Percentiles rank a stretch among this genome's conserved stretches.
These are phyloP conservation scores for Talaromyces sp. DNA, from an alignment of 2,329 filamentous ascomycete genomes.

Conservation along the genomic window DNA sequence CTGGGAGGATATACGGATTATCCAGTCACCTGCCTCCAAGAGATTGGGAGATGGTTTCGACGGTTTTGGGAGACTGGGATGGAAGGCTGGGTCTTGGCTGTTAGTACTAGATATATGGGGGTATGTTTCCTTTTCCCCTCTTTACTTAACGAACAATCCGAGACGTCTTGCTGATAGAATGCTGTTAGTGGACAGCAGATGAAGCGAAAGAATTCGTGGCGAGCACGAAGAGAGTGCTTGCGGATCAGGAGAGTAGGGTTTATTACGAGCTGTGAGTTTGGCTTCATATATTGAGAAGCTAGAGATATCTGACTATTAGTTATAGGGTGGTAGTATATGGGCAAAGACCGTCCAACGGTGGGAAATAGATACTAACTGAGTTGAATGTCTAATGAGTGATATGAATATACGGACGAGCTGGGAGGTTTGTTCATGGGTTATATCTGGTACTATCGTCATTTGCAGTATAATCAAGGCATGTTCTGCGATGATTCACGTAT, in stretches of 20 bases:
- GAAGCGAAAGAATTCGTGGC: slow-evolving; percentile 23
- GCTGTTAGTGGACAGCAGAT: slow-evolving; percentile 25
- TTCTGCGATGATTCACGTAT: too few species aligned
- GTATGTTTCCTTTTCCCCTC: slow-evolving; percentile 15
- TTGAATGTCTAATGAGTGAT: background rate
- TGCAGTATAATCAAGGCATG: background rate
- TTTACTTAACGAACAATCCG: background rate
- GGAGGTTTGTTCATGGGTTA: background rate
- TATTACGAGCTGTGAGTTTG: slow-evolving; percentile 22
- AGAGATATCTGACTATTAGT: background rate
- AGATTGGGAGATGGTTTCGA: slow-evolving; percentile 22
- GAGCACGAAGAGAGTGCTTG: slow-evolving; percentile 18
- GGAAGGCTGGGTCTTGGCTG: slow-evolving; percentile 26
- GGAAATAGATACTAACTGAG: background rate
- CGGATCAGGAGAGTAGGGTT: slow-evolving; percentile 17
- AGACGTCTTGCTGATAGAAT: background rate
- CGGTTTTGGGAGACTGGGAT: slow-evolving; percentile 25
- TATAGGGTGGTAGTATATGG: slow-evolving; percentile 14
- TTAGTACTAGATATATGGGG: slow-evolving; percentile 24
- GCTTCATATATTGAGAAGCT: background rate
- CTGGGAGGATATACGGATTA: slow-evolving; percentile 9
- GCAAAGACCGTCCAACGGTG: slow-evolving; percentile 4
- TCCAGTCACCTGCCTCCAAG: slow-evolving; percentile 14
- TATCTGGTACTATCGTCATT: background rate
- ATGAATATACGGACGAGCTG: background rate